Conservation (phyloP, 2,329 filamentous ascomycete genomes). For the Cladosporium sp. region DNA sequence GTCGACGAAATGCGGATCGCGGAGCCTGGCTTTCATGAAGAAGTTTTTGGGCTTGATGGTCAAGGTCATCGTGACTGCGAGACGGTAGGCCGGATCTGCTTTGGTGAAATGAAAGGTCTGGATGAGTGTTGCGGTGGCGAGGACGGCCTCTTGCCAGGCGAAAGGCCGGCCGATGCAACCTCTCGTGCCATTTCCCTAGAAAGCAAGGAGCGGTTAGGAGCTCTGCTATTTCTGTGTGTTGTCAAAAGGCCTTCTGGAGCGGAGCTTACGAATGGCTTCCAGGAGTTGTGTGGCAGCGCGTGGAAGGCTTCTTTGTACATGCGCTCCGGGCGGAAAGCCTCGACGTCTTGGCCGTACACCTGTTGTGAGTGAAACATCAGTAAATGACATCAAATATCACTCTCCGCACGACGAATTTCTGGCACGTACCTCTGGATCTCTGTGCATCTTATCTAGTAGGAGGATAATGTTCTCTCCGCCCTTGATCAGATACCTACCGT, state of each 20-base stretch:
- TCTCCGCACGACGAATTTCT: neutral
- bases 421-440: conserved; percentile 36
- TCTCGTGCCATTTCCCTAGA: conserved; percentile 49
- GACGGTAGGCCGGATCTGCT: conserved; percentile 45
- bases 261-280: conserved; percentile 38
- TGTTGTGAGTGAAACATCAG: neutral
- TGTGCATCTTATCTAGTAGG: conserved; percentile 39
- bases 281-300: conserved; percentile 41
- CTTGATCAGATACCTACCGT: conserved; percentile 40
- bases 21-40: conserved; percentile 40
- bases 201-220: neutral
- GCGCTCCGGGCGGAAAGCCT: conserved; percentile 46
- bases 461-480: conserved; percentile 36
- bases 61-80: conserved; percentile 44
- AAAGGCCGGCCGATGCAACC: conserved; percentile 57
- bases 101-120: conserved; percentile 46
- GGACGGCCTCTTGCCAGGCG: conserved; percentile 54
- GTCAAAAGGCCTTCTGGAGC: neutral
- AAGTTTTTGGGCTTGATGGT: conserved; percentile 48
- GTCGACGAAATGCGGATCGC: conserved; percentile 20
- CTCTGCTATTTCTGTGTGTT: no score
- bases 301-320: conserved; percentile 48
- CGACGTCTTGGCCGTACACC: conserved; percentile 25
- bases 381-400: neutral
- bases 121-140: conserved; percentile 45